phyloP scores from a whole-genome alignment of 192 early-diverging fungal species.

The Backusella parvicylindrica region DNA sequence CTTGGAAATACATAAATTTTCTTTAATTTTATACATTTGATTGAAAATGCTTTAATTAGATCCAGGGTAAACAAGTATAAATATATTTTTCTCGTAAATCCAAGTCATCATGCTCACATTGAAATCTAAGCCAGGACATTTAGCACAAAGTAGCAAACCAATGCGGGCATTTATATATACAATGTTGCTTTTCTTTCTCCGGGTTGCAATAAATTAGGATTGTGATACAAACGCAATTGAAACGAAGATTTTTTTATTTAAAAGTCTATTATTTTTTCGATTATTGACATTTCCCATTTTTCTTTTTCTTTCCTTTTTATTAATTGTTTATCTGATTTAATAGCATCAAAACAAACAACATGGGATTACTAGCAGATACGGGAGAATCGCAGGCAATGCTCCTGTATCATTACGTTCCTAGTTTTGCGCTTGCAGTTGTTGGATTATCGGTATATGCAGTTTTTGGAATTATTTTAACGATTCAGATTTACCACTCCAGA shows the following conservation, averaged over 20 bases:
- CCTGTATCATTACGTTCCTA: background rate
- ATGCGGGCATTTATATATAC: background rate
- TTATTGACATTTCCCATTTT: background rate
- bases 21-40: no score
- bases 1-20: background rate
- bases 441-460: background rate
- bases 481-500: background rate
- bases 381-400: background rate
- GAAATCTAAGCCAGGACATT: background rate
- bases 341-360: background rate
- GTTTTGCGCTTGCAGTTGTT: background rate
- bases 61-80: no score
- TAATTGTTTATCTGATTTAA: background rate
- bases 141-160: background rate
- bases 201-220: slow-evolving; percentile 1
- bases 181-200: background rate
- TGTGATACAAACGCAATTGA: background rate
- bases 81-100: no score
- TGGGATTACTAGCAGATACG: background rate
- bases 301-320: background rate
- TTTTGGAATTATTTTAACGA: background rate
- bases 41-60: no score
- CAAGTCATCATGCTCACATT: background rate
- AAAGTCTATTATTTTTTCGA: background rate
- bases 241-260: background rate